Evolutionary conservation across 176 grass and related monocot genomes (phyloP).

Genomic region (Cenchrus americanus): DNA sequence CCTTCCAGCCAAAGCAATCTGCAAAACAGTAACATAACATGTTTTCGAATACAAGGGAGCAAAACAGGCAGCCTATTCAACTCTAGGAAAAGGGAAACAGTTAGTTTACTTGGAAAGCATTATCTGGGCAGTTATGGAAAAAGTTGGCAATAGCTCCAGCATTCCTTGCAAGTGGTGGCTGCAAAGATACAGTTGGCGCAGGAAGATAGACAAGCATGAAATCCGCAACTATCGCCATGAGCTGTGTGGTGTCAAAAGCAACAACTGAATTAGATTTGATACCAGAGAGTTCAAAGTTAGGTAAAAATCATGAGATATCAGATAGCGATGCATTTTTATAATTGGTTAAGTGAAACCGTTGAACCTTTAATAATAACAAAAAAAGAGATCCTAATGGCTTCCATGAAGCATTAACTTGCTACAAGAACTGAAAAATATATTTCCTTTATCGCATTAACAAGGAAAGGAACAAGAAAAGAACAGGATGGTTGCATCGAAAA

Average conservation of each 20-base stretch:
- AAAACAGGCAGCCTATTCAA: not conserved
- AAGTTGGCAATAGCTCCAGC: conserved; percentile 76
- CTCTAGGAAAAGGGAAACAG: conserved; percentile 16
- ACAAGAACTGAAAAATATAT: not conserved
- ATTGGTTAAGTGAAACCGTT: not conserved
- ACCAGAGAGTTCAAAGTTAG: not conserved
- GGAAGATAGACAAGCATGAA: conserved; percentile 99
- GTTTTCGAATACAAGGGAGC: not conserved
- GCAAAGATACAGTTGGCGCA: conserved; percentile 81
- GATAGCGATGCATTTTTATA: not conserved
- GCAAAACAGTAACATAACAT: conserved; percentile 10
- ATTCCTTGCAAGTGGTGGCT: conserved; percentile 65
- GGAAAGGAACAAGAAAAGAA: not conserved
- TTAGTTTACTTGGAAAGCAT: conserved; percentile 83
- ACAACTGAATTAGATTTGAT: conserved; percentile 19
- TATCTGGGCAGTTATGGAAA: conserved; percentile 85
- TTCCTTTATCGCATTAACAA: not conserved
- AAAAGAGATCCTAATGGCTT: no score
- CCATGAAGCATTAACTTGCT: no score
- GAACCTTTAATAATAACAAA: not conserved
- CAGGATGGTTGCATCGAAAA: not conserved
- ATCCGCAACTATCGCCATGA: conserved; percentile 93
- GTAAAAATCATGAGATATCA: not conserved
- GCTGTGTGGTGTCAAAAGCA: conserved; percentile 44
- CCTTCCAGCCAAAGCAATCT: conserved; percentile 87